Conservation (phyloP, 495 filamentous ascomycete genomes). For the Margaritispora aquatica region DNA sequence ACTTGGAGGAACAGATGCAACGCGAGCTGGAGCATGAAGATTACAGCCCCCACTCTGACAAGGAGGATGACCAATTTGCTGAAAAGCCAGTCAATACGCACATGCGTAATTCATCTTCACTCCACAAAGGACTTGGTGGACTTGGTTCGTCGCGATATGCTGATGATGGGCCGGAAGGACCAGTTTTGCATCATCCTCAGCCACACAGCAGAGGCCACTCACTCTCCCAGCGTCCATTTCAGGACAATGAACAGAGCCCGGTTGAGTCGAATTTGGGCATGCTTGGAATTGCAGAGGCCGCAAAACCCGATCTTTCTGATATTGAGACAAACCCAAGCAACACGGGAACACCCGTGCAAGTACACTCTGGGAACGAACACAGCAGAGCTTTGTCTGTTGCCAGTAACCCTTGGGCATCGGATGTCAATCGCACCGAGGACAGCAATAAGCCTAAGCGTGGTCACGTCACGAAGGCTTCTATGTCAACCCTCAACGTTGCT, state of each 20-base stretch:
- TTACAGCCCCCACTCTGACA: conserved; percentile 47
- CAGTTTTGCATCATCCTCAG: conserved; percentile 54
- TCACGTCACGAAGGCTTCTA: conserved; percentile 59
- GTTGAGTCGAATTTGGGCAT: conserved; percentile 13
- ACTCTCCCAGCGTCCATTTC: conserved; percentile 45
- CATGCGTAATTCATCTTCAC: conserved; percentile 27
- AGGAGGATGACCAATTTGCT: conserved; percentile 20
- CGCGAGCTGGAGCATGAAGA: conserved; percentile 64
- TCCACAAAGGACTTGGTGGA: conserved; percentile 31
- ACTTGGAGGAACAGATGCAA: conserved; percentile 67
- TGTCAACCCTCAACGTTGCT: conserved; percentile 76
- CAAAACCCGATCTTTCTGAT: conserved; percentile 49
- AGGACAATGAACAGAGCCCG: conserved; percentile 26
- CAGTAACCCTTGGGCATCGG: conserved; percentile 25
- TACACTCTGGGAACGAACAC: conserved; percentile 14
- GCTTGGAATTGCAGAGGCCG: conserved; percentile 14
- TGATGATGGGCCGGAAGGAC: conserved; percentile 29
- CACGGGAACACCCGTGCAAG: conserved; percentile 52
- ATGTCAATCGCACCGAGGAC: conserved; percentile 3
- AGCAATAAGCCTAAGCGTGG: conserved; percentile 12
- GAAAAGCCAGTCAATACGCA: conserved; percentile 25
- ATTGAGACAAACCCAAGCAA: conserved; percentile 74
- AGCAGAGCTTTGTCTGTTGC: conserved; percentile 11
- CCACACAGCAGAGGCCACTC: conserved; percentile 55
- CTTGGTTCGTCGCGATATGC: conserved; percentile 29